Conservation (phyloP, 306 rosid genomes). For the Gynostemma pentaphyllum region DNA sequence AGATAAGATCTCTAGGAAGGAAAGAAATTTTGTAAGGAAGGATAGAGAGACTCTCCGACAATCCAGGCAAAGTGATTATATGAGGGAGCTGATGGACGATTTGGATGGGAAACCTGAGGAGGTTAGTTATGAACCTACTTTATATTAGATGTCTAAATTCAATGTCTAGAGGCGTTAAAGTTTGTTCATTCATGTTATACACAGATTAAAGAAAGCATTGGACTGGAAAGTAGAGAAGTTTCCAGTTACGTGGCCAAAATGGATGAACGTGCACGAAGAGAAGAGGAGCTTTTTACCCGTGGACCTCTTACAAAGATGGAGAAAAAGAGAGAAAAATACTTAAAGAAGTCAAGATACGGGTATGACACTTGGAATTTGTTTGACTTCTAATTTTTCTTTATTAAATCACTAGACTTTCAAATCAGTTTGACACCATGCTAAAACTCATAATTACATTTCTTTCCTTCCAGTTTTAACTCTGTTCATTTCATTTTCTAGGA, state of each 20-base stretch:
- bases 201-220: slow-evolving; percentile 55
- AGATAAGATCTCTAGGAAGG: slow-evolving; percentile 45
- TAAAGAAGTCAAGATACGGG: slow-evolving; percentile 80
- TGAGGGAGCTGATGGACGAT: slow-evolving; percentile 50
- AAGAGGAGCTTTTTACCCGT: slow-evolving; percentile 72
- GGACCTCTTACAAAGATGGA: slow-evolving; percentile 65
- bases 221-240: slow-evolving; percentile 55
- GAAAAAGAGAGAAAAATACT: slow-evolving; percentile 56
- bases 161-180: slow-evolving; percentile 4
- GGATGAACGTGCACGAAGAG: slow-evolving; percentile 61
- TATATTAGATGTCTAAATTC: slow-evolving; percentile 9
- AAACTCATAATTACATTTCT: not conserved
- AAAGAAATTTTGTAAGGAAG: slow-evolving; percentile 57
- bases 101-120: slow-evolving; percentile 82
- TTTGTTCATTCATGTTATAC: slow-evolving; percentile 16
- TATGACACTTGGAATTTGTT: slow-evolving; percentile 14
- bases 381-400: not conserved
- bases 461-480: not conserved
- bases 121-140: slow-evolving; percentile 27
- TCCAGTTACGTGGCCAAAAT: slow-evolving; percentile 37
- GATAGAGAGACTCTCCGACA: slow-evolving; percentile 51
- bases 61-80: slow-evolving; percentile 44
- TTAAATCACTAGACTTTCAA: slow-evolving; percentile 1
- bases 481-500: slow-evolving; percentile 30
- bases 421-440: not conserved